A percentile compares a stretch with the other conserved stretches of the same genome.
phyloP scores from a whole-genome alignment of 371 early-diverging fungal species.

The Saksenaea oblongispora region DNA sequence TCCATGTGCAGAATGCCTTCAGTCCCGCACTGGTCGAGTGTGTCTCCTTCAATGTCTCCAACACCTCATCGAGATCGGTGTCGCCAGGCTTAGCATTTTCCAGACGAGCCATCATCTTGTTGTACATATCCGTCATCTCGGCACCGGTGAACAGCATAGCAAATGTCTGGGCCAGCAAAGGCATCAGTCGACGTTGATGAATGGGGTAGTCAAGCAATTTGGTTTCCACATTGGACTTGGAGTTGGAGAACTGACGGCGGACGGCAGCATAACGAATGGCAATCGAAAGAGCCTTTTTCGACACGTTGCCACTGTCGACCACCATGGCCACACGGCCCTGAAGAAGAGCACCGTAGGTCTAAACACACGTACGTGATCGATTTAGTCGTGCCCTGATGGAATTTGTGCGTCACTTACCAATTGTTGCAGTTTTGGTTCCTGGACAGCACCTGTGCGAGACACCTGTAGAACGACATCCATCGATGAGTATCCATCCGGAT shows the following conservation, averaged over 20 bases:
- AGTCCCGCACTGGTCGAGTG: conserved; percentile 92
- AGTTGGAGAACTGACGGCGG: conserved; percentile 81
- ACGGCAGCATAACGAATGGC: conserved; percentile 91
- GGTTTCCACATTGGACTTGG: conserved; percentile 67
- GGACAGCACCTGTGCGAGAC: conserved; percentile 70
- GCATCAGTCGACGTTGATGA: conserved; percentile 91
- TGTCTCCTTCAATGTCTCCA: conserved; percentile 85
- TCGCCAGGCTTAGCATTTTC: conserved; percentile 69
- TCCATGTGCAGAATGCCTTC: conserved; percentile 96
- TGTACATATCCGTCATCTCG: conserved; percentile 80
- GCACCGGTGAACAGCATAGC: conserved; percentile 90
- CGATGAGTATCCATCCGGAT: neutral
- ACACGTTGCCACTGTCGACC: conserved; percentile 82
- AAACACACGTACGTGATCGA: conserved; percentile 22
- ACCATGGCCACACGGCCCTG: conserved; percentile 92
- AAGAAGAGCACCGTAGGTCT: conserved; percentile 90
- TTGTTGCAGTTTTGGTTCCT: conserved; percentile 63
- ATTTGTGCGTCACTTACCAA: conserved; percentile 18
- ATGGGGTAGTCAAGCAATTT: conserved; percentile 91
- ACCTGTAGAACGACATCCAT: conserved; percentile 42
- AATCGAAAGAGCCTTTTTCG: conserved; percentile 90
- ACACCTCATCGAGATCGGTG: conserved; percentile 63
- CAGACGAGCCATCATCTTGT: conserved; percentile 73
- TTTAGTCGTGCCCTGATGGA: too few species aligned
- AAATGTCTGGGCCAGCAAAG: conserved; percentile 86